A percentile compares a stretch with the other conserved stretches of the same genome.
Evolutionary conservation across 2,329 filamentous ascomycete species (phyloP).

Genomic region (Colletotrichum shisoi): DNA sequence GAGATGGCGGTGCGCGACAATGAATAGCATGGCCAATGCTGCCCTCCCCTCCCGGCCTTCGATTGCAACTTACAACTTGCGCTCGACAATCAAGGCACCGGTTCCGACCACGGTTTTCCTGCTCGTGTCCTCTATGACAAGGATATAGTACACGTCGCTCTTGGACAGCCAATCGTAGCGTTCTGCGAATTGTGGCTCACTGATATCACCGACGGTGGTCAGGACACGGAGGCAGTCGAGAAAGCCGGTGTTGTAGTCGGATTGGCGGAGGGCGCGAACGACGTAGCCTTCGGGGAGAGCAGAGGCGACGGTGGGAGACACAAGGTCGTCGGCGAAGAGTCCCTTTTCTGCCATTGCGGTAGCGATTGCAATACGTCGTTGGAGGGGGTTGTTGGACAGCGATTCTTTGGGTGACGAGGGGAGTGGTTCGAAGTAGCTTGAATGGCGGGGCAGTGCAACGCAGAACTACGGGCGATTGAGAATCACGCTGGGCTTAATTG

Average conservation of each 20-base stretch:
- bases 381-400: neutral
- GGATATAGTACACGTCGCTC: slow-evolving; percentile 81
- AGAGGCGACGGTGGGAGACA: slow-evolving; percentile 76
- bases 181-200: slow-evolving; percentile 74
- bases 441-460: neutral
- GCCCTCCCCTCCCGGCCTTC: neutral
- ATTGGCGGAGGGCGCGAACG: slow-evolving; percentile 78
- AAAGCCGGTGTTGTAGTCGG: slow-evolving; percentile 83
- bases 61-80: slow-evolving; percentile 76
- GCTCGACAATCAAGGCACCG: slow-evolving; percentile 88
- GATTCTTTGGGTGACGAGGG: neutral
- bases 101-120: slow-evolving; percentile 80
- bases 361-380: neutral
- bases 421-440: neutral
- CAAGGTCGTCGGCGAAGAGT: slow-evolving; percentile 79
- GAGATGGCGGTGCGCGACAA: neutral
- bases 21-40: too few relatives aligned
- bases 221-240: slow-evolving; percentile 90
- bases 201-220: slow-evolving; percentile 90
- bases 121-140: slow-evolving; percentile 80
- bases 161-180: slow-evolving; percentile 83
- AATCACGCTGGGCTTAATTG: neutral
- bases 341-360: slow-evolving; percentile 54
- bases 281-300: slow-evolving; percentile 82
- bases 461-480: neutral